Percentiles rank a stretch among this genome's conserved stretches.
Evolutionary conservation across 768 basidiomycete genomes (phyloP).

Genomic region (Gymnopilus junonius): DNA sequence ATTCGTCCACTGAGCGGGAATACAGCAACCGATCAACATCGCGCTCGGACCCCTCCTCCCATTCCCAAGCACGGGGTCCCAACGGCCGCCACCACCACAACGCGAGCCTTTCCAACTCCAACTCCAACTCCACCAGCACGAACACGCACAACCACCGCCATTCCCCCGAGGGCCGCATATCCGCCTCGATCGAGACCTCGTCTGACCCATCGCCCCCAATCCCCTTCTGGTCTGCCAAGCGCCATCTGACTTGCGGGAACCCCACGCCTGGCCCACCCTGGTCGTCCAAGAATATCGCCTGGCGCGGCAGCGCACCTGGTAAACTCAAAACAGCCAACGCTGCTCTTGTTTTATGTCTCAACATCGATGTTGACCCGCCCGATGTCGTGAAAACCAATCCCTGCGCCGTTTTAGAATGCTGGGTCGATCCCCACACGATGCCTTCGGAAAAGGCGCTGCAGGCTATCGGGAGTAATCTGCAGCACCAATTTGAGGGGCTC

Average conservation of each 20-base stretch:
- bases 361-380: conserved; percentile 97
- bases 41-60: conserved; percentile 53
- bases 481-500: conserved; percentile 94
- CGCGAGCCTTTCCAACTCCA: not conserved
- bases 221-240: conserved; percentile 86
- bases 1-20: conserved; percentile 59
- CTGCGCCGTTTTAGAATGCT: conserved; percentile 93
- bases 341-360: conserved; percentile 88
- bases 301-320: conserved; percentile 80
- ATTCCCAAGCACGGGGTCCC: conserved; percentile 30
- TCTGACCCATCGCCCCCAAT: conserved; percentile 62
- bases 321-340: conserved; percentile 93
- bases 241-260: conserved; percentile 91
- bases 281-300: conserved; percentile 69
- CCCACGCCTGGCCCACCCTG: conserved; percentile 72
- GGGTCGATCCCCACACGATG: conserved; percentile 95
- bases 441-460: conserved; percentile 93
- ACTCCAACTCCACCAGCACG: not conserved
- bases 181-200: conserved; percentile 50
- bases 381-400: conserved; percentile 97
- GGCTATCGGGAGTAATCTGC: conserved; percentile 89
- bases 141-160: conserved; percentile 25
- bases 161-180: conserved; percentile 43
- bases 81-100: conserved; percentile 28
- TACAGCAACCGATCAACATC: conserved; percentile 45